Conservation (phyloP, 208 protist genomes). For the Acanthamoeba culbertsoni region DNA sequence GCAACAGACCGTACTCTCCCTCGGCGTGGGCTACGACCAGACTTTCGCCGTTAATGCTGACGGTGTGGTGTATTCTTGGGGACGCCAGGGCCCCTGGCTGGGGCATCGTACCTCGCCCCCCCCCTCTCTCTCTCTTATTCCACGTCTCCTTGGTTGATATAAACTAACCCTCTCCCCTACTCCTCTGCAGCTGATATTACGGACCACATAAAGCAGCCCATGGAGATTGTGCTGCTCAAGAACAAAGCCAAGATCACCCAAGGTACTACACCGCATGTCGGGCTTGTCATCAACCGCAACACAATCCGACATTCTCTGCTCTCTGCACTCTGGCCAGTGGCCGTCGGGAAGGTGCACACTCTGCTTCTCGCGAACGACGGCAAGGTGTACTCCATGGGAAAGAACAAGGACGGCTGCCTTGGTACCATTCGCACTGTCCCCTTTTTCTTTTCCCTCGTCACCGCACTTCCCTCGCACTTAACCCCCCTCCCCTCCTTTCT, state of each 20-base stretch:
- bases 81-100: neutral
- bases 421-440: neutral
- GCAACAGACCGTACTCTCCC: neutral
- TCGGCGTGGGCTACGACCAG: conserved; percentile 3
- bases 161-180: neutral
- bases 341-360: conserved; percentile 11
- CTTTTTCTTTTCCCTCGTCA: neutral
- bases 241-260: neutral
- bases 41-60: neutral
- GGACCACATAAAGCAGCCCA: neutral
- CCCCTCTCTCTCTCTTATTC: neutral
- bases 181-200: neutral
- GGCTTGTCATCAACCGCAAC: too few relatives aligned
- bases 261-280: neutral
- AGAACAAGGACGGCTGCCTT: conserved; percentile 28
- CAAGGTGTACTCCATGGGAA: conserved; percentile 36
- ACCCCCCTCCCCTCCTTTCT: neutral
- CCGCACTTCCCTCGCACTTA: neutral
- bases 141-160: neutral
- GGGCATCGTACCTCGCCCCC: neutral
- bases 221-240: neutral
- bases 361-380: conserved; percentile 8
- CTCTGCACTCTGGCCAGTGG: neutral
- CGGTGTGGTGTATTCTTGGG: neutral
- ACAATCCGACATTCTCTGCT: neutral